Percentiles rank a stretch among this genome's conserved stretches.
Conservation (phyloP, 345 rosid genomes). For the Eucalyptus erythrocorys region DNA sequence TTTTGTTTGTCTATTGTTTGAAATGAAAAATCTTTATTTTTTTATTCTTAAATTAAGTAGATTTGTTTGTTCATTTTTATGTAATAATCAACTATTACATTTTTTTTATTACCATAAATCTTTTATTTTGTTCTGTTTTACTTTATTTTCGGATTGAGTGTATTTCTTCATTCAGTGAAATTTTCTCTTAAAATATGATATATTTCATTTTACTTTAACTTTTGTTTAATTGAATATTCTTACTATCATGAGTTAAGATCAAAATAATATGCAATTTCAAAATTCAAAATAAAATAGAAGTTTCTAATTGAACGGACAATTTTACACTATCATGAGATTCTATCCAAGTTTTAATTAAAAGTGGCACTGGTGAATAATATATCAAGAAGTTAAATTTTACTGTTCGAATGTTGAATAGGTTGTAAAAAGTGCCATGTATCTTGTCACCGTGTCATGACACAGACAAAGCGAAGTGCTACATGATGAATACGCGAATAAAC, state of each 20-base stretch:
- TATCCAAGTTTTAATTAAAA: neutral
- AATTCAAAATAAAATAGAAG: neutral
- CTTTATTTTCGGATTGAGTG: neutral
- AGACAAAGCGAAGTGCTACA: neutral
- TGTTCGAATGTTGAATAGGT: fast-evolving
- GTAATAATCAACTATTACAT: neutral
- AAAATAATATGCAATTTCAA: neutral
- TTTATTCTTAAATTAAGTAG: neutral
- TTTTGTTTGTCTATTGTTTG: no score
- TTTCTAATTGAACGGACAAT: neutral
- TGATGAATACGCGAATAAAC: neutral
- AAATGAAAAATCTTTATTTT: neutral
- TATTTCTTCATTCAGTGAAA: neutral
- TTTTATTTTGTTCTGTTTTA: neutral
- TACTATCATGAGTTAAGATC: neutral
- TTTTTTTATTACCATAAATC: neutral
- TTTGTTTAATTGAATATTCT: neutral
- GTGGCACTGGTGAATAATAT: neutral
- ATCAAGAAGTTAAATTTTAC: neutral
- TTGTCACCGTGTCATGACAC: fast-evolving
- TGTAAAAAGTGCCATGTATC: neutral
- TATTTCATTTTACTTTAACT: neutral
- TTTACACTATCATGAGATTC: neutral
- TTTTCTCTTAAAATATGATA: neutral
- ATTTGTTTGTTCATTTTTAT: neutral